Conservation (phyloP, 495 filamentous ascomycete genomes). For the Jackrogersella minutella region DNA sequence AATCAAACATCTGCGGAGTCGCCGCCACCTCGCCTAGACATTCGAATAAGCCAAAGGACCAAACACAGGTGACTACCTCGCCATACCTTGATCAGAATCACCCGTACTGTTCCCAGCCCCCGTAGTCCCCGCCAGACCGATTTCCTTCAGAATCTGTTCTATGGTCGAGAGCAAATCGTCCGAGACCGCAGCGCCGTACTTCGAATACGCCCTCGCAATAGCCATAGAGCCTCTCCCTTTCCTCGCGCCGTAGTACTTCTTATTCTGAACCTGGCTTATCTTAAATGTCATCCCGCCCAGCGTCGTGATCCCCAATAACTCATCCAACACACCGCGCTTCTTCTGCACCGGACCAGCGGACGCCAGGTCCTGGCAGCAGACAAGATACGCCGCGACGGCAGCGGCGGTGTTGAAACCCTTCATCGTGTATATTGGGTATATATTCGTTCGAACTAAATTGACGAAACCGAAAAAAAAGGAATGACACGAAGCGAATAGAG, state of each 20-base stretch:
- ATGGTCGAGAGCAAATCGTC: constrained; percentile 43
- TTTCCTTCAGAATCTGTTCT: constrained; percentile 41
- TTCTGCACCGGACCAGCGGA: constrained; percentile 33
- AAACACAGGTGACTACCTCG: background rate
- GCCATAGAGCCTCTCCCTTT: constrained; percentile 51
- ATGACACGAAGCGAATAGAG: constrained; percentile 7
- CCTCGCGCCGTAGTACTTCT: constrained; percentile 41
- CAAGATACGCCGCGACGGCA: constrained; percentile 27
- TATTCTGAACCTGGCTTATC: constrained; percentile 52
- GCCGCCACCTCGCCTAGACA: constrained; percentile 51
- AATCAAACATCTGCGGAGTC: constrained; percentile 64
- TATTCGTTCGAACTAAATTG: background rate
- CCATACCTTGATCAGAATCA: constrained; percentile 37
- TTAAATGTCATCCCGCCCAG: constrained; percentile 53
- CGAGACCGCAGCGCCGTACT: constrained; percentile 49
- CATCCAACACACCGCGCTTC: constrained; percentile 27
- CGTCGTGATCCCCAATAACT: constrained; percentile 41
- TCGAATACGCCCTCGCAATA: constrained; percentile 53
- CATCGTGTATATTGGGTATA: constrained; percentile 5
- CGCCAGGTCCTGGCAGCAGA: constrained; percentile 19
- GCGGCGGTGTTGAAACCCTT: constrained; percentile 33
- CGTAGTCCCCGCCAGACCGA: constrained; percentile 41
- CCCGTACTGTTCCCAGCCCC: constrained; percentile 25
- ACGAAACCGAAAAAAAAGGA: background rate
- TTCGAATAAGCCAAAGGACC: background rate